A percentile compares a stretch with the other conserved stretches of the same genome.
Evolutionary conservation across 2,329 filamentous ascomycete species (phyloP).

Genomic region (Talaromyces sp.): DNA sequence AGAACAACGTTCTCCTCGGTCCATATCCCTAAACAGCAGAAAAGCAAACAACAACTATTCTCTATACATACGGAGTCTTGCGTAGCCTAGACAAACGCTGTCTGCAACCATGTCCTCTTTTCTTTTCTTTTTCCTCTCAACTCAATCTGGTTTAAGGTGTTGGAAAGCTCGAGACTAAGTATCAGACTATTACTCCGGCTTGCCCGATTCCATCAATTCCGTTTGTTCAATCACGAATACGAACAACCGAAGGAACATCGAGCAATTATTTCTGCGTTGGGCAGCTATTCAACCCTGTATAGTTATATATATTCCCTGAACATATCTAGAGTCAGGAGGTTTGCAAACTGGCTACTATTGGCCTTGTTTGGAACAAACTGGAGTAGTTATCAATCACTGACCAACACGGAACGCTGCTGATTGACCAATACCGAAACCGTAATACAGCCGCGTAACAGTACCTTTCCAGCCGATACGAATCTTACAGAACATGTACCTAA

Average conservation of each 20-base stretch:
- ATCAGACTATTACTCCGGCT: neutral
- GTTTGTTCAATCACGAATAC: slow-evolving; percentile 11
- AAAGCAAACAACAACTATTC: neutral
- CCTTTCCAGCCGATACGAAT: neutral
- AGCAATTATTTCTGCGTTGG: neutral
- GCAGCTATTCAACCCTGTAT: neutral
- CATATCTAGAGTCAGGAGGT: neutral
- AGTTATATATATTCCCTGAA: neutral
- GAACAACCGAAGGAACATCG: neutral
- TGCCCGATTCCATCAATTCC: slow-evolving; percentile 16
- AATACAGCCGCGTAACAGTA: neutral
- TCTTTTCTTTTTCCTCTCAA: neutral
- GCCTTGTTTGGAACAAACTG: neutral
- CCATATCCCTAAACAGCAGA: neutral
- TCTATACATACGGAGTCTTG: neutral
- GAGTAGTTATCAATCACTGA: neutral
- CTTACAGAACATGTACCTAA: neutral
- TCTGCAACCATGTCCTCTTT: no score
- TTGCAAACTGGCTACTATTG: neutral
- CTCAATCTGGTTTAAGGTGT: neutral
- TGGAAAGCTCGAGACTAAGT: neutral
- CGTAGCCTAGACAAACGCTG: neutral
- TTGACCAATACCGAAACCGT: neutral
- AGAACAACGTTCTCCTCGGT: neutral
- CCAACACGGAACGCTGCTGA: neutral